These are phyloP conservation scores for Amanita pallidorosea DNA, from an alignment of 768 basidiomycete genomes.

Conservation along the genomic window DNA sequence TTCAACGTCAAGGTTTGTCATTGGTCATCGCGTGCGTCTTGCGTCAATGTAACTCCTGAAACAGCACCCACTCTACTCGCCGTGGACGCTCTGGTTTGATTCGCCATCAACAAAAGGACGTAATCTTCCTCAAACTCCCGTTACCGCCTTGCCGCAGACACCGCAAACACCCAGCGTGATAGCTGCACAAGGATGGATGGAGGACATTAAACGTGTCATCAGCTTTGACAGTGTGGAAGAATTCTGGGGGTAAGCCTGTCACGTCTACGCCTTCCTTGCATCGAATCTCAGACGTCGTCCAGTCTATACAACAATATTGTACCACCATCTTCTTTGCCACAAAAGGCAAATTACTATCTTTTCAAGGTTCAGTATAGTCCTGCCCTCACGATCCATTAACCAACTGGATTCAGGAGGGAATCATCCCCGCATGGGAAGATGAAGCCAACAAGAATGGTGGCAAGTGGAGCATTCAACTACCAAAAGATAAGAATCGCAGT, in stretches of 20 bases:
- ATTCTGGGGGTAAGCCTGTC: conserved; percentile 83
- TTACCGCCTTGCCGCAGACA: conserved; percentile 68
- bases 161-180: conserved; percentile 63
- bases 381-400: background rate
- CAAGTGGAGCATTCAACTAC: conserved; percentile 98
- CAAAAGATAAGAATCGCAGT: conserved; percentile 82
- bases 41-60: background rate
- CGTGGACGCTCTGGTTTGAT: conserved; percentile 99
- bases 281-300: conserved; percentile 8
- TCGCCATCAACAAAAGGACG: conserved; percentile 87
- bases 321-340: conserved; percentile 83
- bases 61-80: conserved; percentile 88
- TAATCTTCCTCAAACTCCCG: conserved; percentile 76
- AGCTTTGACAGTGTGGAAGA: conserved; percentile 96
- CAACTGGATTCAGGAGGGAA: conserved; percentile 56
- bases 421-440: conserved; percentile 97
- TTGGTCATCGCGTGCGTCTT: background rate
- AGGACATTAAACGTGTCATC: conserved; percentile 95
- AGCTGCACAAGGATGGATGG: conserved; percentile 93
- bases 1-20: conserved; percentile 88
- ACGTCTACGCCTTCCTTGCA: conserved; percentile 2
- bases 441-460: conserved; percentile 95
- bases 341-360: conserved; percentile 98
- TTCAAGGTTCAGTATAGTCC: conserved; percentile 67
- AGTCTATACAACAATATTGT: conserved; percentile 97